These are phyloP conservation scores for Talaromyces thailandensis DNA, from an alignment of 495 filamentous ascomycete species.

Conservation along the genomic window DNA sequence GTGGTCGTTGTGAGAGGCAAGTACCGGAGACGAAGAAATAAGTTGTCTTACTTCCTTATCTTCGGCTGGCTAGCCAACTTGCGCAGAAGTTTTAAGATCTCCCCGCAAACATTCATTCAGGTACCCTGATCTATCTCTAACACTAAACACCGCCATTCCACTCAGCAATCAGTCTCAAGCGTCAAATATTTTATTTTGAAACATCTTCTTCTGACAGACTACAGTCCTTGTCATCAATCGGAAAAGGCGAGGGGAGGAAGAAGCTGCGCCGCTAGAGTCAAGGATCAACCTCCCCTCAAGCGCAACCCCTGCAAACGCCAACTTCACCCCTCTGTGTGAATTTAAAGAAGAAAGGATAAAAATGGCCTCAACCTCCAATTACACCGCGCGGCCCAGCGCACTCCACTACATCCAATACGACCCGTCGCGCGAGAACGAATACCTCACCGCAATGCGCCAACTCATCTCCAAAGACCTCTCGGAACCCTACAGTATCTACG, in stretches of 20 bases:
- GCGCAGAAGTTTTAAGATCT: neutral
- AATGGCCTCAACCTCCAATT: neutral
- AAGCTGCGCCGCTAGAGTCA: neutral
- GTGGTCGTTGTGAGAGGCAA: neutral
- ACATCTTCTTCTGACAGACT: neutral
- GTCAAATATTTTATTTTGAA: neutral
- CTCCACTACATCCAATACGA: slow-evolving; percentile 83
- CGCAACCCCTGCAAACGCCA: neutral
- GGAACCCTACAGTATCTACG: slow-evolving; percentile 99
- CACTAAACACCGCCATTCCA: neutral
- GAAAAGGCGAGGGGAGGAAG: neutral
- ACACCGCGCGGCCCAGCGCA: slow-evolving; percentile 10
- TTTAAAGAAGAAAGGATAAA: neutral
- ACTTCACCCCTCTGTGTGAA: neutral
- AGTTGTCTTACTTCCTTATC: neutral
- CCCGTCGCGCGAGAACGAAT: slow-evolving; percentile 63
- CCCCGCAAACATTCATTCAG: neutral
- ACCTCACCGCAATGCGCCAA: slow-evolving; percentile 79
- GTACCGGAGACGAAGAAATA: neutral
- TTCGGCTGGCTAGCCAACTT: neutral
- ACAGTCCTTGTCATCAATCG: neutral
- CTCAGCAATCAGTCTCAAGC: neutral
- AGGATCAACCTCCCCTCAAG: neutral
- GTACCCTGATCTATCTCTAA: neutral
- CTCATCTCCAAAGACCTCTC: slow-evolving; percentile 96